Percentiles rank a stretch among this genome's conserved stretches.
These are phyloP conservation scores for Chlamydomonas reinhardtii DNA, from an alignment of 163 green algal species.

Conservation along the genomic window DNA sequence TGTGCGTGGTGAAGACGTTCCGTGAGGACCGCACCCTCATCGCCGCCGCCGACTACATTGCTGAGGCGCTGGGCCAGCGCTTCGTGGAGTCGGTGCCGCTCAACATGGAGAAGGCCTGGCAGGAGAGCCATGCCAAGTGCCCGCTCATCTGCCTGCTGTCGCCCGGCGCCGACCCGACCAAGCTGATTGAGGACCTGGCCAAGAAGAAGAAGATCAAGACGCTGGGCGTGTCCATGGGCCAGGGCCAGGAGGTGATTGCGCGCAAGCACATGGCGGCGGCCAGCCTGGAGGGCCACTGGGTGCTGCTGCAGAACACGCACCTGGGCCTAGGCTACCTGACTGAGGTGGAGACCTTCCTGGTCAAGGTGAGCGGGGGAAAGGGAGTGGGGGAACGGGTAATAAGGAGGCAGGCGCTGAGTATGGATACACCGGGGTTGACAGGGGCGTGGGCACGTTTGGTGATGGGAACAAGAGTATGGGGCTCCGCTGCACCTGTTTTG, in stretches of 20 bases:
- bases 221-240: conserved; percentile 94
- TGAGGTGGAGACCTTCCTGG: conserved; percentile 89
- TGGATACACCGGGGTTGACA: no score
- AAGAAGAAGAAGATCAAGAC: conserved; percentile 94
- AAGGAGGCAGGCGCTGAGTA: no score
- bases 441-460: no score
- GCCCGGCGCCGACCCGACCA: conserved; percentile 90
- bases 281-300: conserved; percentile 91
- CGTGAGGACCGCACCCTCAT: conserved; percentile 93
- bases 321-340: conserved; percentile 90
- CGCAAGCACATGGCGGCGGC: conserved; percentile 90
- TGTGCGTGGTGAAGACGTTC: conserved; percentile 94
- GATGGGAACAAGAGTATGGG: no score
- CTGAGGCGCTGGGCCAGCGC: conserved; percentile 84
- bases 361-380: conserved; percentile 66
- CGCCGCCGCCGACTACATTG: conserved; percentile 88
- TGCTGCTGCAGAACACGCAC: conserved; percentile 98
- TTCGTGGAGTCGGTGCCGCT: conserved; percentile 91
- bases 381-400: not conserved
- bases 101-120: conserved; percentile 87
- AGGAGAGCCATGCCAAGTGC: conserved; percentile 77
- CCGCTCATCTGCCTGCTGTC: conserved; percentile 96
- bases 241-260: conserved; percentile 94
- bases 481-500: no score
- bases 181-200: conserved; percentile 94